Evolutionary conservation across 805 yeast genomes (phyloP).

Genomic region (Blastobotrys terrestris): DNA sequence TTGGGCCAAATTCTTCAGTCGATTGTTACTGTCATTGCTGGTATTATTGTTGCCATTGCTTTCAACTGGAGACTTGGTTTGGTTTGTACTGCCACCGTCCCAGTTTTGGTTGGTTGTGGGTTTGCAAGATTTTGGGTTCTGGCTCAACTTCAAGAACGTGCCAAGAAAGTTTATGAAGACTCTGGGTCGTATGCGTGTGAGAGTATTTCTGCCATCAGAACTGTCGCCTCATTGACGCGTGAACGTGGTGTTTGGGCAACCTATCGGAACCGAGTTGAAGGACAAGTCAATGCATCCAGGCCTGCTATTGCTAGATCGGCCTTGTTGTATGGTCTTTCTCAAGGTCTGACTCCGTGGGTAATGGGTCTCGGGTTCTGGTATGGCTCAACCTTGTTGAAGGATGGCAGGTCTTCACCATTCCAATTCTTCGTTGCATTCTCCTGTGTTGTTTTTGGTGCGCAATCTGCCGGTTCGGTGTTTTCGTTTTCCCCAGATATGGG

Average conservation of each 20-base stretch:
- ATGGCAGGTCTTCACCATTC: slow-evolving; percentile 25
- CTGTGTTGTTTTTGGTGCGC: slow-evolving; percentile 35
- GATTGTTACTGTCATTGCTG: slow-evolving; percentile 33
- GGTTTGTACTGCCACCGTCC: slow-evolving; percentile 35
- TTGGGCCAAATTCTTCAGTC: slow-evolving; percentile 34
- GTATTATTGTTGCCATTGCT: slow-evolving; percentile 34
- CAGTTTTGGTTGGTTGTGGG: slow-evolving; percentile 34
- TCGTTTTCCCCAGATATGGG: slow-evolving; percentile 39
- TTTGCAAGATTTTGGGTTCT: slow-evolving; percentile 33
- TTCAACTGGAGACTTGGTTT: slow-evolving; percentile 37
- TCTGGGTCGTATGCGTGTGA: slow-evolving; percentile 38
- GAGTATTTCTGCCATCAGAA: slow-evolving; percentile 34
- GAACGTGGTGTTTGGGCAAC: slow-evolving; percentile 31
- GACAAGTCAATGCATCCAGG: slow-evolving; percentile 27
- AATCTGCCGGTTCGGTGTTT: slow-evolving; percentile 36
- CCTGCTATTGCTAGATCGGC: slow-evolving; percentile 28
- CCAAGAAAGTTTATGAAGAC: slow-evolving; percentile 32
- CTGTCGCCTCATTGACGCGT: slow-evolving; percentile 37
- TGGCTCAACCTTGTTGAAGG: slow-evolving; percentile 33
- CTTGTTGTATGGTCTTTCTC: slow-evolving; percentile 32
- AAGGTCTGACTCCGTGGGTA: slow-evolving; percentile 35
- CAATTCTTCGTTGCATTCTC: slow-evolving; percentile 35
- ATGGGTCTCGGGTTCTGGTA: slow-evolving; percentile 40
- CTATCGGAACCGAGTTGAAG: slow-evolving; percentile 25
- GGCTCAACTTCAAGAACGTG: slow-evolving; percentile 30